phyloP scores from a whole-genome alignment of 352 stramenopile genomes.

The Phytophthora citricola region DNA sequence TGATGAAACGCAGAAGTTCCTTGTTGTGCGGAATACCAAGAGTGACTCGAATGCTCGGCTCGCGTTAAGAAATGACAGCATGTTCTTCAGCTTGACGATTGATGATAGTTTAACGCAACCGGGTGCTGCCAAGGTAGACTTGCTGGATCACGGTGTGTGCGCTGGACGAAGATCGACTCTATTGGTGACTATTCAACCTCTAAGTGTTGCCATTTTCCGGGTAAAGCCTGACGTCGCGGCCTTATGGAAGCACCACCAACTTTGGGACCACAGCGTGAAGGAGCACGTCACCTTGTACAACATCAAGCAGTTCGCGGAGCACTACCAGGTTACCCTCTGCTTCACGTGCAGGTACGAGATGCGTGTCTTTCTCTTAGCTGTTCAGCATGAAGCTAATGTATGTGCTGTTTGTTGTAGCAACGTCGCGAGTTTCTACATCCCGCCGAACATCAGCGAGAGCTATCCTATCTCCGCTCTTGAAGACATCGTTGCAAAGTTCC shows the following conservation, averaged over 20 bases:
- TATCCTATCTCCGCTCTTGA: slow-evolving; percentile 87
- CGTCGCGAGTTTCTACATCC: slow-evolving; percentile 84
- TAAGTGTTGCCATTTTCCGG: slow-evolving; percentile 63
- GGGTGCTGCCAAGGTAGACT: slow-evolving; percentile 58
- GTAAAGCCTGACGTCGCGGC: slow-evolving; percentile 72
- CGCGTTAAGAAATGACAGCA: slow-evolving; percentile 82
- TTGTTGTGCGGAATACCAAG: slow-evolving; percentile 83
- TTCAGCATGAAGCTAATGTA: no score
- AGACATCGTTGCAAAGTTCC: slow-evolving; percentile 89
- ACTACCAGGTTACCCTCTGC: slow-evolving; percentile 88
- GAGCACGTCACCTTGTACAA: slow-evolving; percentile 91
- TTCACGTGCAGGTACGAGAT: slow-evolving; percentile 82
- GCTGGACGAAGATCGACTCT: slow-evolving; percentile 68
- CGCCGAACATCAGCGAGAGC: slow-evolving; percentile 82
- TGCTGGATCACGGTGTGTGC: slow-evolving; percentile 77
- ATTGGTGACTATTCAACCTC: slow-evolving; percentile 73
- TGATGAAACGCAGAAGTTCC: slow-evolving; percentile 65
- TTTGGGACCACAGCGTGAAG: slow-evolving; percentile 90
- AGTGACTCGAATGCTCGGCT: slow-evolving; percentile 69
- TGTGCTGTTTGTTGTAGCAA: slow-evolving; percentile 50
- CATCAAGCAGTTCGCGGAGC: slow-evolving; percentile 90
- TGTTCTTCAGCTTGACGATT: slow-evolving; percentile 84
- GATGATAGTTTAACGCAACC: slow-evolving; percentile 49
- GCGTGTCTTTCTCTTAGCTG: background rate
- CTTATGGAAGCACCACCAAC: slow-evolving; percentile 79